phyloP scores from a whole-genome alignment of 306 rosid species.

The Datisca glomerata region DNA sequence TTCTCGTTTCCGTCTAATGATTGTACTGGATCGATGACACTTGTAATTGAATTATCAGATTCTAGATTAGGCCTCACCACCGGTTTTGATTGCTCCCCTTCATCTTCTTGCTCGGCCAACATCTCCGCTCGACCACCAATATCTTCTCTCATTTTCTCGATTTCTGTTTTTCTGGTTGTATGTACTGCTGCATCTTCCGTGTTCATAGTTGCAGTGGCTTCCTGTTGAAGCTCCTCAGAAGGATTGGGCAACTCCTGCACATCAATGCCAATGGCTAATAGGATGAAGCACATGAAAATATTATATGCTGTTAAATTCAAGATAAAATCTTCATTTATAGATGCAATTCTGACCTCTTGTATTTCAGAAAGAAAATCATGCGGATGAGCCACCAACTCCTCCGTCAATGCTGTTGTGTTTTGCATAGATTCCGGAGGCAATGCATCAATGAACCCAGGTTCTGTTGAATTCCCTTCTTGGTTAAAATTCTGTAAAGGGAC shows the following conservation, averaged over 20 bases:
- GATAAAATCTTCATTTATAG: neutral
- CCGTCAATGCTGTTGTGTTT: conserved; percentile 13
- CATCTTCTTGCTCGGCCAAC: conserved; percentile 5
- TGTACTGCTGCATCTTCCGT: conserved; percentile 4
- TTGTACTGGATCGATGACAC: too few species aligned
- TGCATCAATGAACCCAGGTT: conserved; percentile 22
- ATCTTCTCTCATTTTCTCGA: conserved; percentile 14
- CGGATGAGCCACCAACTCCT: conserved; percentile 17
- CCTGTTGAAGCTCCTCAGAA: conserved; percentile 14
- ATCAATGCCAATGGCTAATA: neutral
- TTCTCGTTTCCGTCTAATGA: conserved; percentile 2
- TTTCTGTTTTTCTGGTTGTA: conserved; percentile 14
- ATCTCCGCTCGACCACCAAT: conserved; percentile 9
- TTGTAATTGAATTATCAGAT: too few species aligned
- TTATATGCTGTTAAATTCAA: neutral
- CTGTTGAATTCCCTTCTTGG: conserved; percentile 13
- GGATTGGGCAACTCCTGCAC: conserved; percentile 20
- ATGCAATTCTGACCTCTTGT: conserved; percentile 25
- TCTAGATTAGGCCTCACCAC: conserved; percentile 7
- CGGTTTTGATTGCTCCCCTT: conserved; percentile 1
- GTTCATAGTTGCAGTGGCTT: conserved; percentile 8
- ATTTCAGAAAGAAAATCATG: conserved; percentile 13
- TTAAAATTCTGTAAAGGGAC: neutral
- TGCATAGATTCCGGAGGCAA: conserved; percentile 12
- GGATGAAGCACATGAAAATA: neutral